These are phyloP conservation scores for Mycena chlorophos DNA, from an alignment of 768 basidiomycete species.

Conservation along the genomic window DNA sequence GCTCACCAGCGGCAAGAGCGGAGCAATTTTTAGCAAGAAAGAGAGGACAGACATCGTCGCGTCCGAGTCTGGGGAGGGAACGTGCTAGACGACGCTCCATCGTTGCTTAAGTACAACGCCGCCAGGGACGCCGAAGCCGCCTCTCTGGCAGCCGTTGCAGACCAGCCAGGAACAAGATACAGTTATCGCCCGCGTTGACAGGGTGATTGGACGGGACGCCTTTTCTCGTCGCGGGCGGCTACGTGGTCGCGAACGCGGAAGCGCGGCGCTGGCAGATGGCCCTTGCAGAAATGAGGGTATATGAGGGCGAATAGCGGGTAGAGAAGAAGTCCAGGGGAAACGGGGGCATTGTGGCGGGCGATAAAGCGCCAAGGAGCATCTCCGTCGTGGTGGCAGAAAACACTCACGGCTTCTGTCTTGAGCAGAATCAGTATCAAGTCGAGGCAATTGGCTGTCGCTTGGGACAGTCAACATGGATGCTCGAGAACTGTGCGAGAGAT, in stretches of 20 bases:
- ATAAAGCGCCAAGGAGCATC: neutral
- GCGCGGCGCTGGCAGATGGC: slow-evolving; percentile 19
- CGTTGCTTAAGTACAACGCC: slow-evolving; percentile 10
- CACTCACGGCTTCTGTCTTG: neutral
- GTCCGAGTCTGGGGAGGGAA: slow-evolving; percentile 1
- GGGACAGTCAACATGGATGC: no score
- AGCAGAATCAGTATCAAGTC: neutral
- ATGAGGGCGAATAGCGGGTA: neutral
- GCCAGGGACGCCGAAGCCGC: slow-evolving; percentile 12
- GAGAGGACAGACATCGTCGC: slow-evolving; percentile 23
- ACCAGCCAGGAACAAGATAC: slow-evolving; percentile 13
- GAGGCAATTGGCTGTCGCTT: neutral
- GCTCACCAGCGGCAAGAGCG: slow-evolving; percentile 14
- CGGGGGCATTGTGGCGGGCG: neutral
- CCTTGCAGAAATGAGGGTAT: slow-evolving; percentile 5
- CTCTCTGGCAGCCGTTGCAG: slow-evolving; percentile 9
- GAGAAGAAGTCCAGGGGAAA: neutral
- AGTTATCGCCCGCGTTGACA: slow-evolving; percentile 12
- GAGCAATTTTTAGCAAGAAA: slow-evolving; percentile 3
- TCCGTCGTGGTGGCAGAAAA: neutral
- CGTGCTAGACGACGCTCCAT: slow-evolving; percentile 6
- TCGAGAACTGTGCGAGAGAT: no score
- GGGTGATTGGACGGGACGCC: slow-evolving; percentile 3
- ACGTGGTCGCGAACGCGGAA: neutral
- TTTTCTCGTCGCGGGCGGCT: neutral